A percentile compares a stretch with the other conserved stretches of the same genome.
These are phyloP conservation scores for Podospora pseudoanserina DNA, from an alignment of 495 filamentous ascomycete genomes.

Conservation along the genomic window DNA sequence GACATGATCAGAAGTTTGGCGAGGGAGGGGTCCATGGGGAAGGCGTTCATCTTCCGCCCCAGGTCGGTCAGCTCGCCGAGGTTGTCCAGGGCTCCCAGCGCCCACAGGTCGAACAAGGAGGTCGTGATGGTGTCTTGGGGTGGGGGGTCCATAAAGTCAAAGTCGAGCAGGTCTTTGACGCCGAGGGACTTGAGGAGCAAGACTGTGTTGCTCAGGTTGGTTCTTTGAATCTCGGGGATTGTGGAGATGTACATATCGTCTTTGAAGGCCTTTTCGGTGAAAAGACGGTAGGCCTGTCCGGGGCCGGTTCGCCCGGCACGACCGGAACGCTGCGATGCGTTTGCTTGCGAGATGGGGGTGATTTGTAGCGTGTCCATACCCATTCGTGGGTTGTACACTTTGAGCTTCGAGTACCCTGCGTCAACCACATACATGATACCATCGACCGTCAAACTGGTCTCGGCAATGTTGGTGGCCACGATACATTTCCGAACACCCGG, in stretches of 20 bases:
- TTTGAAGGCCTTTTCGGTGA: slow-evolving; percentile 90
- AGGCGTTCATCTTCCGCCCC: slow-evolving; percentile 90
- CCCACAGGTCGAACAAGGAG: slow-evolving; percentile 97
- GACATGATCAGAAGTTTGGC: slow-evolving; percentile 91
- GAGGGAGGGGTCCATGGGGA: slow-evolving; percentile 93
- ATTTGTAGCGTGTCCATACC: slow-evolving; percentile 99
- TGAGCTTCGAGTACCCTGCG: slow-evolving; percentile 91
- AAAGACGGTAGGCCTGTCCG: slow-evolving; percentile 91
- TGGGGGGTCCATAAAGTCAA: slow-evolving; percentile 99
- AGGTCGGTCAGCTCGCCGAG: slow-evolving; percentile 86
- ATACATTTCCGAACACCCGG: slow-evolving; percentile 95
- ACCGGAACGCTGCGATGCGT: slow-evolving; percentile 88
- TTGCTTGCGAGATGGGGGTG: slow-evolving; percentile 96
- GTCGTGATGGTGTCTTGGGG: slow-evolving; percentile 98
- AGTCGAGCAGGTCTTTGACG: slow-evolving; percentile 91
- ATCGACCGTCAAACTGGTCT: slow-evolving; percentile 96
- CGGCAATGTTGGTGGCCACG: slow-evolving; percentile 97
- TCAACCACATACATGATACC: slow-evolving; percentile 99
- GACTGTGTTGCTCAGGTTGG: slow-evolving; percentile 92
- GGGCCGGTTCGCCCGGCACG: slow-evolving; percentile 93
- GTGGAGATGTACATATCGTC: slow-evolving; percentile 97
- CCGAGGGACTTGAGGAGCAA: slow-evolving; percentile 91
- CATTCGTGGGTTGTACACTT: slow-evolving; percentile 98
- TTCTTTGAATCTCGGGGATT: slow-evolving; percentile 97
- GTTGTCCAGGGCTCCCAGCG: slow-evolving; percentile 88